These are phyloP conservation scores for Candida namnaoensis DNA, from an alignment of 805 yeast species.

Conservation along the genomic window DNA sequence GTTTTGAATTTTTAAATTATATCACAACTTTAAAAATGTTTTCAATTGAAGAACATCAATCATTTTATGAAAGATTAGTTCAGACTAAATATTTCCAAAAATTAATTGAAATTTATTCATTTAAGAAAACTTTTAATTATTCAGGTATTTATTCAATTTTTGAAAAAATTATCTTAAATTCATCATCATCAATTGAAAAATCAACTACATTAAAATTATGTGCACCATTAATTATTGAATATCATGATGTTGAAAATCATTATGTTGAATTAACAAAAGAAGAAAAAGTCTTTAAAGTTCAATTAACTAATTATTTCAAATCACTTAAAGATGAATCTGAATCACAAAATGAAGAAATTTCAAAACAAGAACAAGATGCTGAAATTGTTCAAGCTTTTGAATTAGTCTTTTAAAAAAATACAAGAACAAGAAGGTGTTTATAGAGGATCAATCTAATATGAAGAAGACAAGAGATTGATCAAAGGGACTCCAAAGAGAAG, in stretches of 20 bases:
- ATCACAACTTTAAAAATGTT: constrained; percentile 4
- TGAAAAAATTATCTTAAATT: constrained; percentile 19
- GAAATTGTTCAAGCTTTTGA: not conserved
- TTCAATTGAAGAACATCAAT: not conserved
- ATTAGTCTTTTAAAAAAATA: too few relatives aligned
- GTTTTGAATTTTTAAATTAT: constrained; percentile 21
- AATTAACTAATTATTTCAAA: constrained; percentile 18
- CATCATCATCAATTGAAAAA: constrained; percentile 16
- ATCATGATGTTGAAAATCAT: constrained; percentile 25
- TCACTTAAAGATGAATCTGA: not conserved
- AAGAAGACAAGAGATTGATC: too few relatives aligned
- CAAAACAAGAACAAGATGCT: not conserved
- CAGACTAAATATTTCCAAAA: constrained; percentile 22
- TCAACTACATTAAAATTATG: constrained; percentile 20
- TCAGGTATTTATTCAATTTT: constrained; percentile 24
- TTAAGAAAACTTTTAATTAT: constrained; percentile 13
- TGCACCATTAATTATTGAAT: constrained; percentile 24
- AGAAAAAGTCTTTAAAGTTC: constrained; percentile 20
- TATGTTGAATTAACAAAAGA: constrained; percentile 17
- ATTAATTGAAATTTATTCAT: constrained; percentile 9
- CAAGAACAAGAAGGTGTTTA: too few relatives aligned
- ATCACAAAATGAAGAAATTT: not conserved
- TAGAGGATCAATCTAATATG: too few relatives aligned
- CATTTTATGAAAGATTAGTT: constrained; percentile 12
- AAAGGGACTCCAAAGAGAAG: too few relatives aligned